Base-by-base conservation (phyloP, 176 grass and related monocot species). In the Hsuehochloa calcarea region DNA sequence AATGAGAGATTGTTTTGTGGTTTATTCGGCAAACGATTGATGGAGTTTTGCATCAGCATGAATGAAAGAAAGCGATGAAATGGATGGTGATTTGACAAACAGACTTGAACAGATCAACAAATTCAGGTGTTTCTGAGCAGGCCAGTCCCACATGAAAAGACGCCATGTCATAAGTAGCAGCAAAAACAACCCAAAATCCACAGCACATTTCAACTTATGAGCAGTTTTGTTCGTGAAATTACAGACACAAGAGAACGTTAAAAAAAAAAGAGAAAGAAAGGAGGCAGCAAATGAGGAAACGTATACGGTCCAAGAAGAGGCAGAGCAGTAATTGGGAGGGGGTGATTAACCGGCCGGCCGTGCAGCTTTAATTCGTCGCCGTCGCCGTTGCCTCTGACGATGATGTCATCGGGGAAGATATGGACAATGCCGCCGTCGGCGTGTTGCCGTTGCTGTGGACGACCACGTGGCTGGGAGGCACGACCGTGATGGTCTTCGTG, bases 401-500 rank as follows among this genome's bases (percentile, higher is more conserved):
- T 1, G 82, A 8, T 10, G 71, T 59, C 74, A 70, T 84, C 45
- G 81, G 87, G 7, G 58, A 85, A 14, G 82, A 50, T 81, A 81
- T 81, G 25, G 88, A 85, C 77, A 89, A 44, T 49, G 80, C 25
- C 41, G 82, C 72, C 61, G 76, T 25, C 61, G 87, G 65, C 27
- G 87, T 60, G 85, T 6, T 83, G 64, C 73, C 56, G 43, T 75
- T 83, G 79, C 65, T 58, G 71, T 83, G 51, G 29, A 9, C 29
- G 51, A 38, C 25, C 40, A 23, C 63, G 55, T 86, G 75, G 62
- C 50, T 65, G 73, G 90, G 20, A 40, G 38, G 79, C 13, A 85
- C 60, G 0, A 35, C 77, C 23, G 90, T 80, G 84, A 92, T 92
- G 52, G 78, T 89, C 86, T 92, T 92, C 49, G 88, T 89, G 27